phyloP scores from a whole-genome alignment of 805 yeast genomes.

The Starmera caribaea region DNA sequence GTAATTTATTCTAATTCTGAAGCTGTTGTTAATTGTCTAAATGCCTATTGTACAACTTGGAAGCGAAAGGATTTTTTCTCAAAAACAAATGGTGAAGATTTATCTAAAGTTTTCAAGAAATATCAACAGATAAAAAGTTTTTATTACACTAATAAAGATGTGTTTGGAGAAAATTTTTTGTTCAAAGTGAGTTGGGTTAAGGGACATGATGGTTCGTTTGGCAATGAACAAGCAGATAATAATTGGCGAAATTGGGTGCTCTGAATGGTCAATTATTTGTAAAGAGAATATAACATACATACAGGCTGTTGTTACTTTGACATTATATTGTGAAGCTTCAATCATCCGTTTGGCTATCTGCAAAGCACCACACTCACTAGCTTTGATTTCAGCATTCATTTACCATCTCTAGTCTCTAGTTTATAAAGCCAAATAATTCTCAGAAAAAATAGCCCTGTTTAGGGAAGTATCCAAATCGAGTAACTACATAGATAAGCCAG shows the following conservation, averaged over 20 bases:
- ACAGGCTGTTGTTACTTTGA: no score
- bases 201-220: constrained; percentile 62
- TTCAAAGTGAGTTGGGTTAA: constrained; percentile 50
- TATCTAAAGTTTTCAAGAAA: constrained; percentile 29
- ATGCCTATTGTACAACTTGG: constrained; percentile 54
- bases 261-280: neutral
- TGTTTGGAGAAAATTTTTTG: constrained; percentile 19
- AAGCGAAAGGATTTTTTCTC: constrained; percentile 43
- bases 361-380: no score
- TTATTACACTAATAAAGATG: constrained; percentile 19
- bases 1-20: constrained; percentile 61
- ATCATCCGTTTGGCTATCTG: no score
- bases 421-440: no score
- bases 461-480: no score
- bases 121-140: constrained; percentile 29
- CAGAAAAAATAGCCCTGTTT: no score
- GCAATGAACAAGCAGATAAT: constrained; percentile 76
- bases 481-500: no score
- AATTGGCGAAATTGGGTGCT: constrained; percentile 55
- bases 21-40: constrained; percentile 48
- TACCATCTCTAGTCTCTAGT: no score
- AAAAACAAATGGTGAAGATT: constrained; percentile 19
- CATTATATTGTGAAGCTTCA: no score
- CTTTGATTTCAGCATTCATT: no score
- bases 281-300: no score